Evolutionary conservation across 2,329 filamentous ascomycete species (phyloP).

Genomic region (Mollisia scopiformis): DNA sequence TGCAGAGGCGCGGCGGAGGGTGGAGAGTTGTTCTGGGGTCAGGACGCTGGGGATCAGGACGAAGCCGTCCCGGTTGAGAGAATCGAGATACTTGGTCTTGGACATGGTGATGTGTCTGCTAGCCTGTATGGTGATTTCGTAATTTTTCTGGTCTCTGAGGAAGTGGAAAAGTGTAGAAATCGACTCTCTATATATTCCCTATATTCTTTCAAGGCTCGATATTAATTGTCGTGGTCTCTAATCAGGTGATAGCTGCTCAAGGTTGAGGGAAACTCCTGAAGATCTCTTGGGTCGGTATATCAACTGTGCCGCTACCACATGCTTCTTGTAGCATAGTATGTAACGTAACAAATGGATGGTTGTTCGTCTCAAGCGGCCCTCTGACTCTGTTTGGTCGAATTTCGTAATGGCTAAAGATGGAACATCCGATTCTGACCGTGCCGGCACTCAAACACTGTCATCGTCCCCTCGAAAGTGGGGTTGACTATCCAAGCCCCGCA

Average conservation of each 20-base stretch:
- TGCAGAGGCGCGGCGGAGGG: conserved; percentile 62
- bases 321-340: conserved; percentile 2
- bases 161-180: not conserved
- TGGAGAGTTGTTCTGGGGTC: conserved; percentile 53
- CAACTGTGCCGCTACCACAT: conserved; percentile 1
- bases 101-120: conserved; percentile 14
- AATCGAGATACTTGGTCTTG: conserved; percentile 27
- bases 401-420: not conserved
- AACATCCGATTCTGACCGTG: not conserved
- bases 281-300: not conserved
- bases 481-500: not conserved
- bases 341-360: conserved; percentile 20
- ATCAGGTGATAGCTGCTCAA: not conserved
- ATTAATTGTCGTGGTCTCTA: not conserved
- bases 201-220: not conserved
- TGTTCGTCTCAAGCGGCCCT: not conserved
- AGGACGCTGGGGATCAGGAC: conserved; percentile 72
- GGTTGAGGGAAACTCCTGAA: not conserved
- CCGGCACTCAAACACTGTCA: not conserved
- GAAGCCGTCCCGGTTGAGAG: conserved; percentile 73
- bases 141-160: not conserved
- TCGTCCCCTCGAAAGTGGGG: conserved; percentile 11
- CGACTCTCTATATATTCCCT: not conserved
- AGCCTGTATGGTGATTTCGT: not conserved
- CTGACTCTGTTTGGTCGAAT: not conserved